Percentiles rank a stretch among this genome's conserved stretches.
Conservation (phyloP, 768 basidiomycete species). For the Termitomyces sp. region DNA sequence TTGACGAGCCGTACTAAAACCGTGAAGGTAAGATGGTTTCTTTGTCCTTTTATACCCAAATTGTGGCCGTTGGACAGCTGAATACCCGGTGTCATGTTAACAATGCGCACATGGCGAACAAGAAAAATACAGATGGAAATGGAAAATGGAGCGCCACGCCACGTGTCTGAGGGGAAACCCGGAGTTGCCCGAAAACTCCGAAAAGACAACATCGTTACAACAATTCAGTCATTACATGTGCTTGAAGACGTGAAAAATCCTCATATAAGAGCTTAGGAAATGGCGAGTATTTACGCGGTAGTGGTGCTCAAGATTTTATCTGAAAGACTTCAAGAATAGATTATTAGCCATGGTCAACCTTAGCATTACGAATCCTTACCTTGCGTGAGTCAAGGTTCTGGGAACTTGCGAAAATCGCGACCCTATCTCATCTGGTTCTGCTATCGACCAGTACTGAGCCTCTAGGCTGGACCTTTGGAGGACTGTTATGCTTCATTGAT, state of each 20-base stretch:
- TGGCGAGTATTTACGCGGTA: not conserved
- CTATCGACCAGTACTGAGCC: not conserved
- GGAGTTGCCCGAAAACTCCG: not conserved
- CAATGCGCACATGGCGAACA: not conserved
- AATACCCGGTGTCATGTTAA: not conserved
- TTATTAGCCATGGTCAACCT: not conserved
- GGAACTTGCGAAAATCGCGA: not conserved
- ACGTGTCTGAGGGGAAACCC: not conserved
- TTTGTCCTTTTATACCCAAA: not conserved
- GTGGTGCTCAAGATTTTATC: not conserved
- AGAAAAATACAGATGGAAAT: not conserved
- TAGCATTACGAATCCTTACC: not conserved
- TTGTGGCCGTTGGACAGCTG: not conserved
- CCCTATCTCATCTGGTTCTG: not conserved
- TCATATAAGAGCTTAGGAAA: too few relatives aligned
- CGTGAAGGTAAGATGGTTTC: not conserved
- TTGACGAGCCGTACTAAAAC: not conserved
- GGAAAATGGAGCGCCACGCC: not conserved
- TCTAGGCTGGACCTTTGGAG: not conserved
- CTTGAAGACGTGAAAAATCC: not conserved
- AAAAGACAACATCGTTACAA: not conserved
- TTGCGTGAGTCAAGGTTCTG: not conserved
- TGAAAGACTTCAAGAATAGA: not conserved
- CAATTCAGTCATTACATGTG: not conserved
- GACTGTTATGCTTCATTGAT: not conserved